phyloP scores from a whole-genome alignment of 2,329 filamentous ascomycete genomes.

The Botrytis aclada region DNA sequence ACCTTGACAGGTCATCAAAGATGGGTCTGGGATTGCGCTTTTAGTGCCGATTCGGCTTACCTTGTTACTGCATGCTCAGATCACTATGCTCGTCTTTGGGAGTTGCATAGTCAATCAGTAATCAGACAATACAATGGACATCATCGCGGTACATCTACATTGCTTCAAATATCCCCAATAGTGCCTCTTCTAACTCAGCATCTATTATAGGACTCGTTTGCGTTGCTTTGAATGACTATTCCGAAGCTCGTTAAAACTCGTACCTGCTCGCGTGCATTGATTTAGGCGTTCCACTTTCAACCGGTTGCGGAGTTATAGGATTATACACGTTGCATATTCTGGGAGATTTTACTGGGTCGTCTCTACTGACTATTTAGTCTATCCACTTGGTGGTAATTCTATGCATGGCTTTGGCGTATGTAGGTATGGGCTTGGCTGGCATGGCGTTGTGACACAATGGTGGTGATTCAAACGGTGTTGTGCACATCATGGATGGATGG shows the following conservation, averaged over 20 bases:
- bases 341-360: neutral
- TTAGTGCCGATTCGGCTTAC: conserved; percentile 70
- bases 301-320: conserved; percentile 13
- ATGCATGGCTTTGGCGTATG: conserved; percentile 7
- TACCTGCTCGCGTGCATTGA: neutral
- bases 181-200: neutral
- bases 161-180: neutral
- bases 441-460: conserved; percentile 7
- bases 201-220: conserved; percentile 48
- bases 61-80: conserved; percentile 72
- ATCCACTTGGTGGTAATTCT: neutral
- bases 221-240: conserved; percentile 67
- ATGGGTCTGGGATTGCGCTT: conserved; percentile 79
- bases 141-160: conserved; percentile 60
- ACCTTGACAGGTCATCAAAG: conserved; percentile 69
- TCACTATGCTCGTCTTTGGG: conserved; percentile 72
- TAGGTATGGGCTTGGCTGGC: neutral
- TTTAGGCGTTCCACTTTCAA: conserved; percentile 10
- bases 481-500: neutral
- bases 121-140: conserved; percentile 76
- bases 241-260: conserved; percentile 31
- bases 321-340: neutral
- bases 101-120: conserved; percentile 64
- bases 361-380: neutral
- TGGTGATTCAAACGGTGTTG: neutral